phyloP scores from a whole-genome alignment of 331 rosid genomes.

The Prunus yedoensis region DNA sequence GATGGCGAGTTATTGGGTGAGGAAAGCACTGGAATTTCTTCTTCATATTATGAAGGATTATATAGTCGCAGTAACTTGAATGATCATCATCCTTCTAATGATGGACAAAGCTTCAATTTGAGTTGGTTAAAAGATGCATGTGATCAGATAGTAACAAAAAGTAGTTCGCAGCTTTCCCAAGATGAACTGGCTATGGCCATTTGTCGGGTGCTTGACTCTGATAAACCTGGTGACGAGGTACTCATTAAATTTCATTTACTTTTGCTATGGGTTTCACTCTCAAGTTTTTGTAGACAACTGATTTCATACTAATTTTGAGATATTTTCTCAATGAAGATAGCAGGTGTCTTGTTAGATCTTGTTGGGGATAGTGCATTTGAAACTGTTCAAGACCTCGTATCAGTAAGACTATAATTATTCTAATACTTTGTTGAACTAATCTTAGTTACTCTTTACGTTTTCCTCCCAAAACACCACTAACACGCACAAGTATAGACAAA shows the following conservation, averaged over 20 bases:
- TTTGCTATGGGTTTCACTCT: conserved; percentile 1
- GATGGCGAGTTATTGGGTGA: conserved; percentile 59
- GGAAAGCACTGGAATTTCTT: conserved; percentile 39
- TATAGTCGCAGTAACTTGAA: conserved; percentile 24
- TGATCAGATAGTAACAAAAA: conserved; percentile 58
- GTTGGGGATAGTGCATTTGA: conserved; percentile 95
- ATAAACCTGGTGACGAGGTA: conserved; percentile 96
- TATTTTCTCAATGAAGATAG: conserved; percentile 59
- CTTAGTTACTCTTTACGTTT: neutral
- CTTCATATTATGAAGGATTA: conserved; percentile 48
- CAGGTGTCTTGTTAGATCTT: conserved; percentile 88
- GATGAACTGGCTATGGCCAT: conserved; percentile 68
- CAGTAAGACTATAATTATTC: conserved; percentile 47
- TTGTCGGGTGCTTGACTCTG: conserved; percentile 91
- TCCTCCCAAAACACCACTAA: neutral
- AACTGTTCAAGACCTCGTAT: conserved; percentile 79
- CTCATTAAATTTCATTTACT: conserved; percentile 5
- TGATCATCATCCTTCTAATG: conserved; percentile 30
- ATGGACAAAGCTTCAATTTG: conserved; percentile 56
- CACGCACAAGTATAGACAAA: neutral
- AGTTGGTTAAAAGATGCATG: conserved; percentile 85
- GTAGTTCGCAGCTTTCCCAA: conserved; percentile 59
- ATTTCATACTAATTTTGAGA: conserved; percentile 21
- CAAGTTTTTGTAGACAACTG: conserved; percentile 9
- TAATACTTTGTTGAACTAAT: neutral